Base-by-base conservation (phyloP, 192 early-diverging fungal species). In the Backusella westeae region DNA sequence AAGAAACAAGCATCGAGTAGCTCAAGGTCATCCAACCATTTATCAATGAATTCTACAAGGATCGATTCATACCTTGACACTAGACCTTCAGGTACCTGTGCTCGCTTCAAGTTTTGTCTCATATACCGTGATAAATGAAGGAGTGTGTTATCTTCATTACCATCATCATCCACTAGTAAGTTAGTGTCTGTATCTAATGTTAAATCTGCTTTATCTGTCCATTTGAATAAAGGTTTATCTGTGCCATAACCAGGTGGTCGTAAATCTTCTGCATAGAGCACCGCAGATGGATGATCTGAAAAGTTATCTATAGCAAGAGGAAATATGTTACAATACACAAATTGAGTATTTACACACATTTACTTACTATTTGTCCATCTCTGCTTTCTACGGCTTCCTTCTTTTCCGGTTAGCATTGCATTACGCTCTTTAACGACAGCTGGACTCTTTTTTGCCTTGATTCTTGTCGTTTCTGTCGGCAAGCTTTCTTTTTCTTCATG, bases 351-450 rank as follows among this genome's bases (percentile, higher is more conserved):
- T 10, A 10, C 9, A 34, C 2, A n/a, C 19, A 35, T 5, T 35
- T 71, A 76, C 85, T 87, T 86, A 86, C 88, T 87, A 73, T 89
- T 89, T 72, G 85, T 82, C 73, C 83, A 81, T 75, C 88, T 80
- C 46, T 89, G 81, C 7, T 85, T 74, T 19, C 86, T 76, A 71
- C 85, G 73, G 53, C 82, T 85, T 26, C 85, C 86, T 49, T 86
- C 85, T 23, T 77, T 83, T 21, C 88, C 88, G 65, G 72, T 72
- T 23, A 87, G 78, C 39, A 80, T 80, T 38, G 83, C 59, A 12
- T 83, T 77, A n/a, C 78, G 86, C 41, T 86, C 85, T 29, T 84
- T 73, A 34, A 84, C 82, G 29, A 82, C 34, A 76, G 70, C 79
- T 7, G 49, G 75, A 21, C 78, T 74, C 23, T 73, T 69, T 68